These are phyloP conservation scores for Climacium dendroides DNA, from an alignment of 225 moss, liverwort and hornwort genomes.

Conservation along the genomic window DNA sequence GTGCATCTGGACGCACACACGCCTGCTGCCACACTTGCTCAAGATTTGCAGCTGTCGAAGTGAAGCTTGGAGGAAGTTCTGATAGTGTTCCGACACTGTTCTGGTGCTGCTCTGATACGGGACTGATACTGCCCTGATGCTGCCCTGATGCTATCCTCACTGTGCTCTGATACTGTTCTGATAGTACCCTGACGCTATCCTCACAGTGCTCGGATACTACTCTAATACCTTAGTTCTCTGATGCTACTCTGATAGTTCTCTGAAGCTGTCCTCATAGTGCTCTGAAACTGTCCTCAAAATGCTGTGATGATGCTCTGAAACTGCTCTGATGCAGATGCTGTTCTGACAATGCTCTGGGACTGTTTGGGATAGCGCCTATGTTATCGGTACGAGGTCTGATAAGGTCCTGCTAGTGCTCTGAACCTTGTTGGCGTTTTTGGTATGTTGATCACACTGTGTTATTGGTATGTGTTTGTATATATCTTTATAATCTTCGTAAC, in stretches of 20 bases:
- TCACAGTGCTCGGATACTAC: no score
- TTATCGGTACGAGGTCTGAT: background rate
- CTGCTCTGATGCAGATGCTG: background rate
- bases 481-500: background rate
- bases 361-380: background rate
- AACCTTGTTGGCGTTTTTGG: background rate
- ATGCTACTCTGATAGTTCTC: background rate
- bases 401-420: background rate
- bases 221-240: background rate
- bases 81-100: background rate
- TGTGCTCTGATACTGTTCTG: background rate
- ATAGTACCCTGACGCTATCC: background rate
- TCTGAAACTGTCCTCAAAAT: background rate
- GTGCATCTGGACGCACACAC: constrained; percentile 1
- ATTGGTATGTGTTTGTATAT: background rate
- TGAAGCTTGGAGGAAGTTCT: background rate
- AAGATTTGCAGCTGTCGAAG: background rate
- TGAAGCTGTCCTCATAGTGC: background rate
- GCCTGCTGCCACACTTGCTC: background rate
- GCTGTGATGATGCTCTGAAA: no score
- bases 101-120: background rate
- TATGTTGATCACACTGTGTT: background rate
- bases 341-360: background rate
- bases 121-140: background rate
- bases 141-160: background rate